Base-by-base conservation (phyloP, 1,284 basidiomycete genomes). In the Pseudozyma hubeiensis region DNA sequence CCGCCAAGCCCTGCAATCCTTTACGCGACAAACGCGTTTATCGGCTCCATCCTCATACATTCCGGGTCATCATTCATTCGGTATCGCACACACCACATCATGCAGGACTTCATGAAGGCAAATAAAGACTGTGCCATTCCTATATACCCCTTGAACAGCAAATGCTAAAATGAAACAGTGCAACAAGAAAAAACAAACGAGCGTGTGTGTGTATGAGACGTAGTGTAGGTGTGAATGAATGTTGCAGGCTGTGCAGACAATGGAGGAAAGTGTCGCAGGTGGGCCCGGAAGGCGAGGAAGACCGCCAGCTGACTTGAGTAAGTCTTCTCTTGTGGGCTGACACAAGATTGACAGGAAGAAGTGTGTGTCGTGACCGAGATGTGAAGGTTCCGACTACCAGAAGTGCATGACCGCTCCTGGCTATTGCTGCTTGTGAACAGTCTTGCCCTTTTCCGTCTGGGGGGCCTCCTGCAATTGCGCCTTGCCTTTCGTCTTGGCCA, bases 361-460 rank as follows among this genome's bases (percentile, higher is more conserved):
- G 4, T 4, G 24, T 24, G 24, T 24, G 24, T 24, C 24, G 24
- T 24, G 24, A 24, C 24, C 24, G 24, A 24, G 4, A 24, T 24
- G 24, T 24, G 24, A 24, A 24, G 4, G 24, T 24, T 4, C 24
- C 24, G 24, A 24, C 24, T 24, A 24, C 24, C 24, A 24, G 24
- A 24, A 24, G 24, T 24, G 24, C 24, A 4, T 24, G 24, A 24
- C 24, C 24, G 24, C 24, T 24, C 24, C 24, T 41, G 43, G 16
- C 52, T 59, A 46, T 41, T 65, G 63, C 51, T 65, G 55, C 56
- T 65, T 50, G 6, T 17, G 17, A 14, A 17, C 37, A 9, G 11
- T 37, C 45, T 35, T 45, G 11, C n/a, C 19, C 44, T 55, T 40
- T 45, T 55, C 45, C 4, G 35, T 24, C 17, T 54, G 31, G 17